Percentiles rank a stretch among this genome's conserved stretches.
Evolutionary conservation across 2,329 filamentous ascomycete species (phyloP).

Genomic region (Pyricularia sp.): DNA sequence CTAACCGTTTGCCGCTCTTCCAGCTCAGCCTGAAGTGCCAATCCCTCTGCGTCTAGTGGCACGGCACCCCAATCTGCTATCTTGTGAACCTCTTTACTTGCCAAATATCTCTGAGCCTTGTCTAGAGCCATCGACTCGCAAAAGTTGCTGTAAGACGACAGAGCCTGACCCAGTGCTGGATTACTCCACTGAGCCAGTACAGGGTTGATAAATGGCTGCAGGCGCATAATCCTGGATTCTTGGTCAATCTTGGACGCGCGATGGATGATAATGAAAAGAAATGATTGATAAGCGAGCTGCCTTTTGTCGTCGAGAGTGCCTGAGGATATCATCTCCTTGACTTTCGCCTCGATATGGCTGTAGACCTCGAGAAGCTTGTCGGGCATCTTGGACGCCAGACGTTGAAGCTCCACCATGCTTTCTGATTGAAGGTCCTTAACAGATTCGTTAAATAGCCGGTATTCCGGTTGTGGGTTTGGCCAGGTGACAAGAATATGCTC

Average conservation of each 20-base stretch:
- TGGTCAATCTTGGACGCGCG: slow-evolving; percentile 65
- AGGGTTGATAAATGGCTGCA: slow-evolving; percentile 69
- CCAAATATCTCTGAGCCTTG: slow-evolving; percentile 69
- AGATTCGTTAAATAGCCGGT: slow-evolving; percentile 68
- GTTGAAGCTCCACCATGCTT: slow-evolving; percentile 76
- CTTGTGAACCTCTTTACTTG: slow-evolving; percentile 52
- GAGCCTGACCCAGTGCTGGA: slow-evolving; percentile 49
- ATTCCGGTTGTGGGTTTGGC: slow-evolving; percentile 57
- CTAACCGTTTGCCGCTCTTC: slow-evolving; percentile 58
- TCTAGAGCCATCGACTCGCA: slow-evolving; percentile 68
- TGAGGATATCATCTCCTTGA: slow-evolving; percentile 65
- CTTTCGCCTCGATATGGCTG: slow-evolving; percentile 69
- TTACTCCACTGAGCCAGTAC: slow-evolving; percentile 71
- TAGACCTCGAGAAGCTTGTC: slow-evolving; percentile 84
- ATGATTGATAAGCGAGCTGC: slow-evolving; percentile 74
- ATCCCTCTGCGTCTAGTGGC: slow-evolving; percentile 65
- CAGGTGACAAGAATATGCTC: slow-evolving; percentile 83
- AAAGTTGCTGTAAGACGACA: slow-evolving; percentile 68
- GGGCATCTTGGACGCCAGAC: slow-evolving; percentile 79
- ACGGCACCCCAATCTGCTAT: slow-evolving; percentile 73
- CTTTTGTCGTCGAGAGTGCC: slow-evolving; percentile 68
- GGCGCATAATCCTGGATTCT: slow-evolving; percentile 54
- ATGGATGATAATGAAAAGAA: slow-evolving; percentile 89
- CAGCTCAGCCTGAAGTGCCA: slow-evolving; percentile 64
- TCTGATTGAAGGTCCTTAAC: slow-evolving; percentile 80